These are phyloP conservation scores for Crithidia bombi DNA, from an alignment of 208 protist genomes.

Conservation along the genomic window DNA sequence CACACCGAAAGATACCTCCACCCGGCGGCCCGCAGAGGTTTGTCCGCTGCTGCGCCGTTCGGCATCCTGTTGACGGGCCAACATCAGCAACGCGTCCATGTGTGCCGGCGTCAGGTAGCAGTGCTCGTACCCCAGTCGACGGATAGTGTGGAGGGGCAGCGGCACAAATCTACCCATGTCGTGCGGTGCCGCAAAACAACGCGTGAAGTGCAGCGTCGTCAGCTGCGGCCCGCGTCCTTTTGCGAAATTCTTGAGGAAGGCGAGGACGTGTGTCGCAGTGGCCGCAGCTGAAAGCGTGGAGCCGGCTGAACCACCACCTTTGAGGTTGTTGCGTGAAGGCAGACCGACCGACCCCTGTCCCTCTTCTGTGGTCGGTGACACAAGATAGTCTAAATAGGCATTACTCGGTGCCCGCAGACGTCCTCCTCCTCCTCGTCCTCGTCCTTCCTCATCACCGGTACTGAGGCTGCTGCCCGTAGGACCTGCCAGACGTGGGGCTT, in stretches of 20 bases:
- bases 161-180: conserved; percentile 44
- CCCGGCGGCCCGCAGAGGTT: background rate
- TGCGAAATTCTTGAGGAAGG: conserved; percentile 53
- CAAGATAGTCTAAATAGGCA: conserved; percentile 43
- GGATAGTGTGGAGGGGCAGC: conserved; percentile 39
- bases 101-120: conserved; percentile 63
- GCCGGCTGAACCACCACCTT: background rate
- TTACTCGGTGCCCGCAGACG: conserved; percentile 31
- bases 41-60: background rate
- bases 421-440: background rate
- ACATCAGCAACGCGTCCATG: conserved; percentile 52
- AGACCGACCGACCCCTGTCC: background rate
- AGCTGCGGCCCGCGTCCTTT: conserved; percentile 24
- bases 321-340: too few relatives aligned
- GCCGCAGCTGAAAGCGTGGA: background rate
- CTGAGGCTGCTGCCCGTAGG: background rate
- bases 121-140: conserved; percentile 57
- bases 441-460: background rate
- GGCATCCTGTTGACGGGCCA: conserved; percentile 32
- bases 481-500: background rate
- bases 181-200: conserved; percentile 50
- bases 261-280: conserved; percentile 32
- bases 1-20: conserved; percentile 20
- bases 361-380: conserved; percentile 5
- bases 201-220: conserved; percentile 48